phyloP scores from a whole-genome alignment of 306 rosid species.

The Alnus glutinosa region DNA sequence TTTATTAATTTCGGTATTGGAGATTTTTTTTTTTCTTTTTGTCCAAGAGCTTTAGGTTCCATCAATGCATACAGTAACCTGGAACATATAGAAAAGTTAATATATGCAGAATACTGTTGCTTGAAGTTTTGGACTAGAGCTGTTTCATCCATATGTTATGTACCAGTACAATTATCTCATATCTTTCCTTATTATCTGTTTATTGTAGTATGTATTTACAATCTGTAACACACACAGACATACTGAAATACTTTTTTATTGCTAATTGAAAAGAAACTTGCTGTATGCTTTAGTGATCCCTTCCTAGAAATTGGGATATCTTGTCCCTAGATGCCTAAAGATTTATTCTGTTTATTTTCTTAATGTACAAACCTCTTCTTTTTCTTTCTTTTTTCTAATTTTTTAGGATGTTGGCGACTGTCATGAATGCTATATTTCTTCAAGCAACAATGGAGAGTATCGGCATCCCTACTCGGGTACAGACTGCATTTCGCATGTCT shows the following conservation, averaged over 20 bases:
- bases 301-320: not conserved
- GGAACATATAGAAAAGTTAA: not conserved
- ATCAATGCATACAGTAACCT: not conserved
- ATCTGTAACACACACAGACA: too few relatives aligned
- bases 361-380: not conserved
- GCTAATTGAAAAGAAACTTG: not conserved
- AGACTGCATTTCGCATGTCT: conserved; percentile 97
- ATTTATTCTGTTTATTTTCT: not conserved
- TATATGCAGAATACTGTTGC: not conserved
- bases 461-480: conserved; percentile 96
- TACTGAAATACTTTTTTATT: not conserved
- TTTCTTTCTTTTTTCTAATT: conserved; percentile 8
- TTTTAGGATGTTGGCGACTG: conserved; percentile 91
- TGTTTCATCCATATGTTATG: not conserved
- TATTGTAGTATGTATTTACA: not conserved
- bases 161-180: not conserved
- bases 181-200: not conserved
- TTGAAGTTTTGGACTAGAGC: not conserved
- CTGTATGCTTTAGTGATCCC: not conserved
- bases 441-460: conserved; percentile 99
- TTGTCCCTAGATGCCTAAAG: not conserved
- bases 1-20: not conserved
- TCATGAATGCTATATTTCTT: conserved; percentile 96
- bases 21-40: not conserved
- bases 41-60: not conserved